Percentiles rank a stretch among this genome's conserved stretches.
These are phyloP conservation scores for Phytophthora ohioensis DNA, from an alignment of 352 stramenopile species.

Conservation along the genomic window DNA sequence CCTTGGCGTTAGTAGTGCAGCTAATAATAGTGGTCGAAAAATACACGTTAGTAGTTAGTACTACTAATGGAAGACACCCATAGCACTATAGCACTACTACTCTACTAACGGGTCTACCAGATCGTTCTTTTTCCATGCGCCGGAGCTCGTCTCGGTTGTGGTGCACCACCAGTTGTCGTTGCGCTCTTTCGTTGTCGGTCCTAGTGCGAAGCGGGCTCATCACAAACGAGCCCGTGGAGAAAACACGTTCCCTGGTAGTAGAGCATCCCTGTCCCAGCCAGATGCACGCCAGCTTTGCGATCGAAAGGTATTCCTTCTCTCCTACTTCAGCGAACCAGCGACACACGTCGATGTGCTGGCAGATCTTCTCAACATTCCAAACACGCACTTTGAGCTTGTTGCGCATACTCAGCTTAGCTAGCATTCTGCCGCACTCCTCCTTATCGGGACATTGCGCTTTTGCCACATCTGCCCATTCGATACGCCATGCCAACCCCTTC, in stretches of 20 bases:
- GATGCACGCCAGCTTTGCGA: constrained; percentile 4
- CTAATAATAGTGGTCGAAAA: too few species aligned
- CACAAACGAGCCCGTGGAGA: constrained; percentile 1
- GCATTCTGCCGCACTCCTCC: not conserved
- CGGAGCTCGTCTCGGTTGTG: not conserved
- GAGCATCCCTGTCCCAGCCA: constrained; percentile 1
- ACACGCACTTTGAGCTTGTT: constrained; percentile 3
- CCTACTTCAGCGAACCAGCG: constrained; percentile 7
- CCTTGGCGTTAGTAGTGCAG: too few species aligned
- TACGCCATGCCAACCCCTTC: not conserved
- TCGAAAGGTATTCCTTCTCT: constrained; percentile 4
- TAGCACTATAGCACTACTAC: too few species aligned
- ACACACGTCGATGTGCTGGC: not conserved
- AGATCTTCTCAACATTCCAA: constrained; percentile 13
- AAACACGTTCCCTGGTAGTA: not conserved
- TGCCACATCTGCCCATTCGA: constrained; percentile 9
- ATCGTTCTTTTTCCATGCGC: not conserved
- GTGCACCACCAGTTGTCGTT: not conserved
- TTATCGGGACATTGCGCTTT: constrained; percentile 2
- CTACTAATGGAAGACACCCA: too few species aligned
- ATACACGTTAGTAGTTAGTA: too few species aligned
- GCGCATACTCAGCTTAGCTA: constrained; percentile 11
- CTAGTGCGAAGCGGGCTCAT: not conserved
- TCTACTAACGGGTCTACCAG: not conserved
- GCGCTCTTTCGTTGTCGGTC: not conserved